Conservation (phyloP, 176 grass and related monocot species). For the Lolium rigidum region DNA sequence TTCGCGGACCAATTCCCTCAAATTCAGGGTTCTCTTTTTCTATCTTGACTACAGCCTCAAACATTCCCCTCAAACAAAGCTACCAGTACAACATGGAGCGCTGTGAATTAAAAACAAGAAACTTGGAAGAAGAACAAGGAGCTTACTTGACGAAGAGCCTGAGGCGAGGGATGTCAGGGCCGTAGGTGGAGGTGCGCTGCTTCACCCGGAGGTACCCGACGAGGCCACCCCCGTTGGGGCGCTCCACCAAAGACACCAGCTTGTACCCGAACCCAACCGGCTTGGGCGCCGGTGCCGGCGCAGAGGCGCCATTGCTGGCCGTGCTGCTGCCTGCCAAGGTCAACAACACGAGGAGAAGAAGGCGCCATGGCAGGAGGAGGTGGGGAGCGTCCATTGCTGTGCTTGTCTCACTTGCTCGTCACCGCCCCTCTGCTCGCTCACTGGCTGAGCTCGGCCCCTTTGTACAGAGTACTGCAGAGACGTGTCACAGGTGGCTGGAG, state of each 20-base stretch:
- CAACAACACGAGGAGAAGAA: constrained; percentile 45
- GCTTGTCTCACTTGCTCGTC: not conserved
- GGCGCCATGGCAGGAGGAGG: constrained; percentile 41
- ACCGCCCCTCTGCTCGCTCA: not conserved
- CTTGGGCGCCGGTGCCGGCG: constrained; percentile 18
- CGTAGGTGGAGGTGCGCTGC: constrained; percentile 66
- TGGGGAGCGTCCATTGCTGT: constrained; percentile 35
- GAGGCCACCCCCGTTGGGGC: constrained; percentile 58
- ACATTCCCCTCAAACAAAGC: constrained; percentile 43
- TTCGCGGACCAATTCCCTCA: not conserved
- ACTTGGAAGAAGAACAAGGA: not conserved
- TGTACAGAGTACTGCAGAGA: constrained; percentile 28
- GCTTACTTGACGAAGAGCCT: constrained; percentile 94
- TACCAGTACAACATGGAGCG: not conserved
- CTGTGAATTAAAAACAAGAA: not conserved
- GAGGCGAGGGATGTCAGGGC: constrained; percentile 89
- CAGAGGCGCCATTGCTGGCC: constrained; percentile 17
- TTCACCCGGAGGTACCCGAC: constrained; percentile 75
- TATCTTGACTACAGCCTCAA: not conserved
- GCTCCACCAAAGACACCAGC: constrained; percentile 70
- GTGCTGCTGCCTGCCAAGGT: constrained; percentile 19
- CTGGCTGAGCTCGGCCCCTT: not conserved
- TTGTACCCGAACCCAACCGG: constrained; percentile 67
- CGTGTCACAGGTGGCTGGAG: not conserved
- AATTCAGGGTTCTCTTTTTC: not conserved